Evolutionary conservation across 148 eudicot genomes (phyloP), one percentile per base, ranked within the genome.

Genomic region (Tetragonia tetragonoides): DNA sequence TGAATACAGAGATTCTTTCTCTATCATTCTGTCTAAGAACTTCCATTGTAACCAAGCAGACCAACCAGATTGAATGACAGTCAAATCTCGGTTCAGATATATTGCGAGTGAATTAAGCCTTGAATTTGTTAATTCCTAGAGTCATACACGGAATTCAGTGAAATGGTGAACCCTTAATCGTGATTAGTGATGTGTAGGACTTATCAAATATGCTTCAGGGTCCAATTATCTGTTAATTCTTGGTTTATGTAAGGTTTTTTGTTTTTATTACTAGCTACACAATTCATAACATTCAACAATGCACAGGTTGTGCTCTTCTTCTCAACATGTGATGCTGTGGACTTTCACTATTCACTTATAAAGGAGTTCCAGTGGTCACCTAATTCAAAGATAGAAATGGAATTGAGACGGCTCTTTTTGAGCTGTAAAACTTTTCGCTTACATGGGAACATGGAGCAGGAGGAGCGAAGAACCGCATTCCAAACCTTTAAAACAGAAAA

Each of bases 261-360:
- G 20, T 61, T 72, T 28, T 59, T 49, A 40, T 47, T 44, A 56
- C 60, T 18, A 34, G 73, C 23, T 53, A 47, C 75, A 24, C 62
- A 71, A 20, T 68, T 79, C 63, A 78, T 65, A 78, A 21, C 21
- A 34, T 12, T 62, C 53, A 74, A 49, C 20, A 28, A 74, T 79
- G 67, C 79, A 72, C 93, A 95, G 99, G 83, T 89, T 73, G 97
- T 95, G 87, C 95, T 95, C 71, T 95, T 95, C 90, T 93, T 95
- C 79, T 93, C 99, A 51, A 93, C 99, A 71, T 87, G 97, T 76
- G 91, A 90, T 82, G 93, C 97, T 15, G 99, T 95, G 62, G 97
- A 95, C 86, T 95, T 93, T 83, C 99, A 93, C 80, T 85, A 90
- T 70, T 57, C 86, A 62, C 90, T 95, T 66, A 63, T 93, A 10